A percentile compares a stretch with the other conserved stretches of the same genome.
Evolutionary conservation across 805 yeast species (phyloP).

Genomic region (Saturnispora besseyi): DNA sequence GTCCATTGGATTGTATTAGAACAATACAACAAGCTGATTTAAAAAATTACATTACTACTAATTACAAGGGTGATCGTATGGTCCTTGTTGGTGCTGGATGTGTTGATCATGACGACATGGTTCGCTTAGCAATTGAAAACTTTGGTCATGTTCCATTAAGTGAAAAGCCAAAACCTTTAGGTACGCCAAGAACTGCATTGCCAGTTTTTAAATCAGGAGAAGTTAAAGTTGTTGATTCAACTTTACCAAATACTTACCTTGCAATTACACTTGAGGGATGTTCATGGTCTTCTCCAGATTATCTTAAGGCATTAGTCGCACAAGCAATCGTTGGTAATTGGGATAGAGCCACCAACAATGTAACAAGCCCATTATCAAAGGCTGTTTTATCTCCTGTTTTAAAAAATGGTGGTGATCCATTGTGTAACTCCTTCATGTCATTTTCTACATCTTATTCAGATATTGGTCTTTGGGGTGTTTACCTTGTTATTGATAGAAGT

Average conservation of each 20-base stretch:
- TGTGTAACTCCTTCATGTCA: constrained; percentile 93
- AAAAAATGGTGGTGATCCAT: constrained; percentile 45
- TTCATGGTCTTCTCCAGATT: constrained; percentile 93
- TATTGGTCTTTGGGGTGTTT: constrained; percentile 96
- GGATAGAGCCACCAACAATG: constrained; percentile 85
- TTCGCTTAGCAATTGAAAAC: constrained; percentile 60
- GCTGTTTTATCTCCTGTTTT: constrained; percentile 38
- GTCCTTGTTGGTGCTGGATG: constrained; percentile 96
- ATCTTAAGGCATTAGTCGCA: constrained; percentile 89
- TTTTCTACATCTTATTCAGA: constrained; percentile 96
- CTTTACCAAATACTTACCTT: constrained; percentile 81
- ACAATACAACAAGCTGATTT: constrained; percentile 72
- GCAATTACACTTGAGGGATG: constrained; percentile 98
- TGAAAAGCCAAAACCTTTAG: constrained; percentile 53
- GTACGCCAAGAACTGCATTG: constrained; percentile 60
- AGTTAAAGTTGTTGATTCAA: constrained; percentile 69
- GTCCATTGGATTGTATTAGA: constrained; percentile 83
- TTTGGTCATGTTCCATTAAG: constrained; percentile 63
- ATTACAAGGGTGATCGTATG: constrained; percentile 96
- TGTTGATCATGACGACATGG: constrained; percentile 80
- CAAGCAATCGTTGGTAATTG: constrained; percentile 96
- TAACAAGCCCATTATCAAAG: constrained; percentile 73
- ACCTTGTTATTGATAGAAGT: constrained; percentile 73
- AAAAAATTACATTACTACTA: constrained; percentile 67
- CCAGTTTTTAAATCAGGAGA: constrained; percentile 85